phyloP scores from a whole-genome alignment of 768 basidiomycete species.

The Agrocybe praecox region DNA sequence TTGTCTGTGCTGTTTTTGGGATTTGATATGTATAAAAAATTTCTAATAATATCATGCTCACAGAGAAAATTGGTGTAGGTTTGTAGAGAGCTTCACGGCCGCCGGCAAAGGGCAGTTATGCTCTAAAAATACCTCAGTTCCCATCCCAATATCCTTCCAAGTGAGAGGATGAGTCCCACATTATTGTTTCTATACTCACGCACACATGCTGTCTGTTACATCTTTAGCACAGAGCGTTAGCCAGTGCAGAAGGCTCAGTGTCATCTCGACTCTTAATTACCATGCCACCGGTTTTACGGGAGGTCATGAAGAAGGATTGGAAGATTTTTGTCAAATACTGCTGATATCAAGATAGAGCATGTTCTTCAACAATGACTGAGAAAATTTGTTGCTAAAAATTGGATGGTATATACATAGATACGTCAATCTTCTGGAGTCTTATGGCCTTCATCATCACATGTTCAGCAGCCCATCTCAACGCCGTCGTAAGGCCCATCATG shows the following conservation, averaged over 20 bases:
- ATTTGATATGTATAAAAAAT: background rate
- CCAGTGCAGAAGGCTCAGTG: background rate
- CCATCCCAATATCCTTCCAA: background rate
- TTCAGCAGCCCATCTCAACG: constrained; percentile 23
- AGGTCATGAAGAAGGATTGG: no score
- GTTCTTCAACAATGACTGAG: background rate
- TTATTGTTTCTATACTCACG: constrained; percentile 5
- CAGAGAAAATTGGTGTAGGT: background rate
- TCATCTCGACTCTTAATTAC: no score
- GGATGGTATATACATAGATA: background rate
- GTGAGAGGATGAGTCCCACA: background rate
- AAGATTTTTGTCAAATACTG: no score
- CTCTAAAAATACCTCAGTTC: background rate
- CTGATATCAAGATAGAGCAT: no score
- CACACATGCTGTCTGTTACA: background rate
- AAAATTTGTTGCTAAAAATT: background rate
- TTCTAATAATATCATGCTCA: background rate
- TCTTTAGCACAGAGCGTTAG: background rate
- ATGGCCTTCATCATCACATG: background rate
- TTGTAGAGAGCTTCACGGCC: background rate
- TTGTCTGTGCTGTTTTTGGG: background rate
- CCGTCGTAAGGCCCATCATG: constrained; percentile 39
- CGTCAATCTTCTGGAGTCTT: background rate
- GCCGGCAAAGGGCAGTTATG: background rate
- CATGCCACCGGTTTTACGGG: no score